Conservation (phyloP, 345 rosid genomes). For the Heritiera fomes region DNA sequence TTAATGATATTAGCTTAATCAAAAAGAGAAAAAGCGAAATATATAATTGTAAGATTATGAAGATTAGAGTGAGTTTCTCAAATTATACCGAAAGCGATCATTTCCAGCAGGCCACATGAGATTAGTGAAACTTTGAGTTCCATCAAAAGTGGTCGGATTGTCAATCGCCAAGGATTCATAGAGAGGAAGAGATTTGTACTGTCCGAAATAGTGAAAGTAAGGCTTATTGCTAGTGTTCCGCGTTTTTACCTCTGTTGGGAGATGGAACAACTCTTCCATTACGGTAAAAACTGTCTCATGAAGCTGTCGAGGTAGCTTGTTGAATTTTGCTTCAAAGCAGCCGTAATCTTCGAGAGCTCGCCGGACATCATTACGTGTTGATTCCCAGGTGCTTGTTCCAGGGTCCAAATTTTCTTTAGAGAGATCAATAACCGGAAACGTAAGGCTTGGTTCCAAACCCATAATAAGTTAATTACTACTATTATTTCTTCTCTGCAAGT, state of each 20-base stretch:
- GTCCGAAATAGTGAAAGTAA: slow-evolving; percentile 42
- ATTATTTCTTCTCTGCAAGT: not conserved
- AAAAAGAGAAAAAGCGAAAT: not conserved
- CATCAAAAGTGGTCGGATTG: slow-evolving; percentile 35
- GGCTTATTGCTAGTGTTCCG: slow-evolving; percentile 43
- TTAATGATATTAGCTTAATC: not conserved
- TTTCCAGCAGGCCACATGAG: slow-evolving; percentile 64
- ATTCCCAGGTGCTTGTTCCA: slow-evolving; percentile 45
- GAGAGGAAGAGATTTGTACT: slow-evolving; percentile 37
- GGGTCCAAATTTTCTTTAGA: slow-evolving; percentile 42
- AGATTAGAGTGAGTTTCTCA: not conserved
- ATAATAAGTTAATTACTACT: slow-evolving; percentile 2
- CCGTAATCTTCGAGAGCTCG: slow-evolving; percentile 55
- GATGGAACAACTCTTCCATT: slow-evolving; percentile 39
- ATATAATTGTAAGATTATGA: not conserved
- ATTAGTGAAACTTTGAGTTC: slow-evolving; percentile 36
- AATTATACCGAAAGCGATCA: not conserved
- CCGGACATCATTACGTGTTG: slow-evolving; percentile 39
- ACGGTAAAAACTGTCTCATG: slow-evolving; percentile 30
- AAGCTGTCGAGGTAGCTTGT: slow-evolving; percentile 32
- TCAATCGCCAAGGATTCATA: slow-evolving; percentile 54
- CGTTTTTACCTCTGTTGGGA: slow-evolving; percentile 45
- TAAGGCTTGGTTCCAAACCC: slow-evolving; percentile 27
- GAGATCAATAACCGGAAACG: slow-evolving; percentile 43
- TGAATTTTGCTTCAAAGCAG: slow-evolving; percentile 46